Conservation (phyloP, 1,139 yeast genomes). For the Ashbya aceris region DNA sequence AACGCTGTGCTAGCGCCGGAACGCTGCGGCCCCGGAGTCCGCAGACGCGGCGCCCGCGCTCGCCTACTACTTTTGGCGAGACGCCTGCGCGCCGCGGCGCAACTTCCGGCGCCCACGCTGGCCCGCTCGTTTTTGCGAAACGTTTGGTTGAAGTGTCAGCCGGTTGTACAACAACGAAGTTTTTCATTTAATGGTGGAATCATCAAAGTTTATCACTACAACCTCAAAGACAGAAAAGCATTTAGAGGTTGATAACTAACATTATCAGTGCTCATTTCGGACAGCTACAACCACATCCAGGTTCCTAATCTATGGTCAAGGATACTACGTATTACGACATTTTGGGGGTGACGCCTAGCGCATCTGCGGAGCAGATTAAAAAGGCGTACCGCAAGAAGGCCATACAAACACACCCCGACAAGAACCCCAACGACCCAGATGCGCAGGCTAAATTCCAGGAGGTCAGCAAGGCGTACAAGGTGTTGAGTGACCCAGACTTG, state of each 20-base stretch:
- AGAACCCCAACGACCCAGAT: slow-evolving; percentile 75
- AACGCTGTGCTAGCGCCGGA: neutral
- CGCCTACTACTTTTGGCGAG: neutral
- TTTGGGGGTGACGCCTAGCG: slow-evolving; percentile 57
- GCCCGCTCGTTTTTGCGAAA: slow-evolving; percentile 4
- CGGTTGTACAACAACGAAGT: neutral
- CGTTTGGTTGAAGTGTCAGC: neutral
- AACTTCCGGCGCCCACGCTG: neutral
- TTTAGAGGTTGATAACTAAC: slow-evolving; percentile 1
- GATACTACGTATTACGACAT: slow-evolving; percentile 86
- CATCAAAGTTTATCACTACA: neutral
- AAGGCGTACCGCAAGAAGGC: slow-evolving; percentile 91
- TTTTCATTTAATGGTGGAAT: neutral
- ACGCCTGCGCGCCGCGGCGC: neutral
- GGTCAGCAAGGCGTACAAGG: slow-evolving; percentile 65
- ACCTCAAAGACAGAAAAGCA: neutral
- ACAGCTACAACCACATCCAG: slow-evolving; percentile 1
- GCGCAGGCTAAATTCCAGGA: slow-evolving; percentile 62
- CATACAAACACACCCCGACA: slow-evolving; percentile 86
- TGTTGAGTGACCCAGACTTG: slow-evolving; percentile 49
- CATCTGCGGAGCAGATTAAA: slow-evolving; percentile 77
- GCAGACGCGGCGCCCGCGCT: neutral
- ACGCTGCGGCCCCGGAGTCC: neutral
- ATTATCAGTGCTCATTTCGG: slow-evolving; percentile 1
- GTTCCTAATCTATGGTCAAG: slow-evolving; percentile 55